Percentiles rank a stretch among this genome's conserved stretches.
These are phyloP conservation scores for Aphanomyces astaci DNA, from an alignment of 352 stramenopile species.

Conservation along the genomic window DNA sequence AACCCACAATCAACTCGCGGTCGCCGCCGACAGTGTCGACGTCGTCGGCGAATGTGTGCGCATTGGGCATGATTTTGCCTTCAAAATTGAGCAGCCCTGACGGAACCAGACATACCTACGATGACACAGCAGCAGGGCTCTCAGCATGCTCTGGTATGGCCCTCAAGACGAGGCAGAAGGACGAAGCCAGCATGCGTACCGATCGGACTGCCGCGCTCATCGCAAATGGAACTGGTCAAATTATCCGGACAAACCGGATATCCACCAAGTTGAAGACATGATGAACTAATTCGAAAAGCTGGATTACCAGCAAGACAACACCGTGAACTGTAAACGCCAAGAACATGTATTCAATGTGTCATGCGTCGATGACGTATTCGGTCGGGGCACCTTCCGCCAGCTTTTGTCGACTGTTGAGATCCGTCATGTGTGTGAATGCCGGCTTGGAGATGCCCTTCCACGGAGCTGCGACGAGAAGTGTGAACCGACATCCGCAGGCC, in stretches of 20 bases:
- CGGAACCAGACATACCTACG: conserved; percentile 16
- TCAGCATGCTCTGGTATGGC: background rate
- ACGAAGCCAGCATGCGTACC: background rate
- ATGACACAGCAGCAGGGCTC: background rate
- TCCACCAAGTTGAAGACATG: too few species aligned
- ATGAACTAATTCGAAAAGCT: too few species aligned
- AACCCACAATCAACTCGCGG: conserved; percentile 59
- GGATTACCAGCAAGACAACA: too few species aligned
- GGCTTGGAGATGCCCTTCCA: conserved; percentile 26
- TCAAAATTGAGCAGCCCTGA: conserved; percentile 34
- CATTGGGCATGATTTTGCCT: conserved; percentile 62
- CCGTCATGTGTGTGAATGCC: background rate
- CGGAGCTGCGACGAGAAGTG: conserved; percentile 42
- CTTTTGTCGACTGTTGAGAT: conserved; percentile 1
- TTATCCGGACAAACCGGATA: too few species aligned
- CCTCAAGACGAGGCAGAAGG: background rate
- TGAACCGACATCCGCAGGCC: conserved; percentile 48
- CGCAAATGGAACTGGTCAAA: too few species aligned
- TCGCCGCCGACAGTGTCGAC: conserved; percentile 42
- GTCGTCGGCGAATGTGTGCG: conserved; percentile 51
- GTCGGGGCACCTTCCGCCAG: background rate
- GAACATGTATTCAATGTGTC: too few species aligned
- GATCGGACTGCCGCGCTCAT: conserved; percentile 2
- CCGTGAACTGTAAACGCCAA: too few species aligned
- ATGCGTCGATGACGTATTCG: background rate